These are phyloP conservation scores for Phytophthora agathidicida DNA, from an alignment of 352 stramenopile genomes.

Conservation along the genomic window DNA sequence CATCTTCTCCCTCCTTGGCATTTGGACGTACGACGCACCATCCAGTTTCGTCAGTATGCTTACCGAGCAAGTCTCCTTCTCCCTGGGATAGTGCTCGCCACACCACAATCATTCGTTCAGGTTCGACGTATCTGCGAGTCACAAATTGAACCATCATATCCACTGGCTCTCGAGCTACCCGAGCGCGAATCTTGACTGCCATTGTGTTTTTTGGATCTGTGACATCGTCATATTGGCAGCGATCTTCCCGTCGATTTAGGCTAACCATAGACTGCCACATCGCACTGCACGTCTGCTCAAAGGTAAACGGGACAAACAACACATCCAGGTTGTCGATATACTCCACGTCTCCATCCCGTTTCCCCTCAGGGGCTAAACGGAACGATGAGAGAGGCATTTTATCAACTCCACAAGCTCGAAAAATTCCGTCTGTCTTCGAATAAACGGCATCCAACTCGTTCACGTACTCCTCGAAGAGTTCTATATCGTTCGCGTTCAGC, in stretches of 20 bases:
- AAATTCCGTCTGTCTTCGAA: conserved; percentile 21
- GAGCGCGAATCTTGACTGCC: conserved; percentile 39
- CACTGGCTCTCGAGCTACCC: conserved; percentile 2
- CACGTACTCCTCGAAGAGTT: conserved; percentile 30
- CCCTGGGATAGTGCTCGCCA: conserved; percentile 48
- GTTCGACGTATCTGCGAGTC: conserved; percentile 37
- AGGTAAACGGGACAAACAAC: conserved; percentile 17
- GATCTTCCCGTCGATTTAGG: conserved; percentile 17
- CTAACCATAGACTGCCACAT: conserved; percentile 30
- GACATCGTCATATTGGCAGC: conserved; percentile 15
- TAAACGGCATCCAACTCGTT: conserved; percentile 27
- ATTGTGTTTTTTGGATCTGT: conserved; percentile 38
- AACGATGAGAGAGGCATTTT: conserved; percentile 10
- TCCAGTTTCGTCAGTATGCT: conserved; percentile 54
- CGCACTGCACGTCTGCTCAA: conserved; percentile 16
- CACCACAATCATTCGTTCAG: conserved; percentile 47
- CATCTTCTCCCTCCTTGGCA: neutral
- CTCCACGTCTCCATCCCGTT: conserved; percentile 16
- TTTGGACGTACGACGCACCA: conserved; percentile 30
- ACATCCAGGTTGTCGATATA: conserved; percentile 35
- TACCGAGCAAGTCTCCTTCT: conserved; percentile 24
- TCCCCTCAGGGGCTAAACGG: conserved; percentile 9
- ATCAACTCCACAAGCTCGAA: conserved; percentile 17
- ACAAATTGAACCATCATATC: conserved; percentile 21
- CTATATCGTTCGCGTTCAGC: conserved; percentile 16